These are phyloP conservation scores for Phytophthora fragariaefolia DNA, from an alignment of 352 stramenopile species.

Conservation along the genomic window DNA sequence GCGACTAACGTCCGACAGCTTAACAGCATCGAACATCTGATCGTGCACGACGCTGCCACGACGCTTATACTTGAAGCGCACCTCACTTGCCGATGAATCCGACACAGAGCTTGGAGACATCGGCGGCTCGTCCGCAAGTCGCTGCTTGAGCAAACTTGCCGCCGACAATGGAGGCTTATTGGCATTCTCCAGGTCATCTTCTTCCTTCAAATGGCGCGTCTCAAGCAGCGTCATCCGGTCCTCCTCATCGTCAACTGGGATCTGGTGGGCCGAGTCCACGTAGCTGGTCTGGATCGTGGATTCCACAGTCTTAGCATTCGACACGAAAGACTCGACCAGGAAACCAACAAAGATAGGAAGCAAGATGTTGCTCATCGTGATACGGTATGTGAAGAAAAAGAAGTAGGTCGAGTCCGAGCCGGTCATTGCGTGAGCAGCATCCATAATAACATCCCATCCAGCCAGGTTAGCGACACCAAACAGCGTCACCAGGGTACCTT, in stretches of 20 bases:
- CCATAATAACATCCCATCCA: slow-evolving; percentile 84
- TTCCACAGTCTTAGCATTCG: slow-evolving; percentile 75
- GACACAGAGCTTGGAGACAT: slow-evolving; percentile 48
- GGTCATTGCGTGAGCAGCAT: slow-evolving; percentile 76
- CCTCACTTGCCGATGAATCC: slow-evolving; percentile 56
- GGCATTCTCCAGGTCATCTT: slow-evolving; percentile 20
- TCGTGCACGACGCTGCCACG: slow-evolving; percentile 74
- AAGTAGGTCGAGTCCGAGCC: slow-evolving; percentile 64
- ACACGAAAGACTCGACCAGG: slow-evolving; percentile 85
- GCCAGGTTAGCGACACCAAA: slow-evolving; percentile 81
- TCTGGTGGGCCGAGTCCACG: slow-evolving; percentile 48
- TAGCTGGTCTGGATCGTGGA: slow-evolving; percentile 69
- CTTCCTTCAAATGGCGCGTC: slow-evolving; percentile 48
- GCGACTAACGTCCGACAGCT: slow-evolving; percentile 74
- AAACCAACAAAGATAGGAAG: slow-evolving; percentile 89
- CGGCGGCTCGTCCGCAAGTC: slow-evolving; percentile 20
- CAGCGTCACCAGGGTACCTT: slow-evolving; percentile 76
- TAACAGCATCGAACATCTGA: slow-evolving; percentile 85
- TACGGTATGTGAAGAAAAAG: slow-evolving; percentile 87
- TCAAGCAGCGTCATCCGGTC: slow-evolving; percentile 64
- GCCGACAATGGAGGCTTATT: slow-evolving; percentile 15
- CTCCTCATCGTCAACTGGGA: slow-evolving; percentile 56
- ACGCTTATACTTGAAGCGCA: slow-evolving; percentile 76
- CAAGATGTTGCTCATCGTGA: slow-evolving; percentile 85
- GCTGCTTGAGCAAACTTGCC: slow-evolving; percentile 14